Evolutionary conservation across 352 stramenopile genomes (phyloP).

Genomic region (Phytophthora syringae): DNA sequence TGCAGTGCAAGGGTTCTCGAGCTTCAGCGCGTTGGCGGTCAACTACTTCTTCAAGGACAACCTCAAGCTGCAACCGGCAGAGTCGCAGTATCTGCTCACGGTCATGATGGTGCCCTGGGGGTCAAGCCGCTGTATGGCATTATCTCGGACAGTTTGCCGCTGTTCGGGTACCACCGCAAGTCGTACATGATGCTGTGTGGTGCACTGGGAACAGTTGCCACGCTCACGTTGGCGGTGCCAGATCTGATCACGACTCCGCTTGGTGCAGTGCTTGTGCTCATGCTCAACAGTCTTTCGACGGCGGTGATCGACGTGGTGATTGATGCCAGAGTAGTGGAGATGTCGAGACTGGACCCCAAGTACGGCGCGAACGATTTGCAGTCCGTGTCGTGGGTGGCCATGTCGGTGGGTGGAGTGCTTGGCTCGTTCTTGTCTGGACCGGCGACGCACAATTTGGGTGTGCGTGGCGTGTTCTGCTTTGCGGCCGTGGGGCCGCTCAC

Average conservation of each 20-base stretch:
- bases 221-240: conserved; percentile 65
- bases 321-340: conserved; percentile 96
- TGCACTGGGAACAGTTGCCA: conserved; percentile 60
- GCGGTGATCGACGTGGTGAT: conserved; percentile 97
- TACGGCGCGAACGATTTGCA: conserved; percentile 93
- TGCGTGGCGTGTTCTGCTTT: conserved; percentile 93
- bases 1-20: conserved; percentile 94
- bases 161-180: conserved; percentile 95
- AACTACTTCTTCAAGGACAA: conserved; percentile 99
- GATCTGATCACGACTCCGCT: conserved; percentile 63
- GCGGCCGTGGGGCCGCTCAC: conserved; percentile 90
- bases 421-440: conserved; percentile 93
- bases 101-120: conserved; percentile 96
- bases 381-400: conserved; percentile 94
- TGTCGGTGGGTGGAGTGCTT: conserved; percentile 92
- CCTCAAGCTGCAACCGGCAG: conserved; percentile 92
- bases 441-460: conserved; percentile 90
- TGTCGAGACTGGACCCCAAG: conserved; percentile 86
- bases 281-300: conserved; percentile 89
- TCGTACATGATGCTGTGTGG: conserved; percentile 95
- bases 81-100: conserved; percentile 93
- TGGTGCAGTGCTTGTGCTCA: conserved; percentile 61
- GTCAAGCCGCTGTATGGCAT: conserved; percentile 97
- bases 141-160: conserved; percentile 93
- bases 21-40: conserved; percentile 91